Evolutionary conservation across 2,329 filamentous ascomycete species (phyloP), one percentile per base, ranked within the genome.

Genomic region (Colletotrichum caudatum): DNA sequence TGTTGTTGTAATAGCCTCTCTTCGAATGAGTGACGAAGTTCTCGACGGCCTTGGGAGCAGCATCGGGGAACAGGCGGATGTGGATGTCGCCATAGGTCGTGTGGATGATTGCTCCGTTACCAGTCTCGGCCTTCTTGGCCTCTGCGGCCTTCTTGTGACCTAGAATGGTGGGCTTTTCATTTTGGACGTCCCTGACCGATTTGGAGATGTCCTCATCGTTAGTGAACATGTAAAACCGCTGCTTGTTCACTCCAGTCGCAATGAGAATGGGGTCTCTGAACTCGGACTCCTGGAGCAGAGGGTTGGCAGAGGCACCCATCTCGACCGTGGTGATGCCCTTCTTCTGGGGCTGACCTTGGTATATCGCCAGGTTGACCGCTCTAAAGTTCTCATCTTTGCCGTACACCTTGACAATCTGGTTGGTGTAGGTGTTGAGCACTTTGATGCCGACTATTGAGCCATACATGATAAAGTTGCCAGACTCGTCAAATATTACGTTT

Each of bases 141-240:
- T 88, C 84, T 33, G 82, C 82, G 58, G 84, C 84, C 80, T 88
- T 91, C 78, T 86, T 89, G 74, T 84, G 85, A 56, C 88, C 88
- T 23, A 91, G 79, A 64, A 90, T 87, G 1, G 90, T 92, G 0
- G 95, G 96, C 76, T 94, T 95, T 82, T 99, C 96, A 80, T 99
- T 99, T 76, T 97, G 94, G 14, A 99, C 88, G 80, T 99, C 96
- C 75, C 96, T 91, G 46, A 92, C 91, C 9, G 93, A 92, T 80
- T 95, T 97, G 75, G 91, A 92, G 63, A 96, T 88, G 33, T 94
- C 92, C 48, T 91, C 89, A 50, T 97, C 93, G 80, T 98, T 97
- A 46, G 94, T 97, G 82, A 98, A 99, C 90, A 98, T 94, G 87
- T 98, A 99, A 83, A 99, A 99, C 51, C 97, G 92, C 37, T 93